Evolutionary conservation across 495 filamentous ascomycete genomes (phyloP).

Genomic region (Trichoderma parareesei): DNA sequence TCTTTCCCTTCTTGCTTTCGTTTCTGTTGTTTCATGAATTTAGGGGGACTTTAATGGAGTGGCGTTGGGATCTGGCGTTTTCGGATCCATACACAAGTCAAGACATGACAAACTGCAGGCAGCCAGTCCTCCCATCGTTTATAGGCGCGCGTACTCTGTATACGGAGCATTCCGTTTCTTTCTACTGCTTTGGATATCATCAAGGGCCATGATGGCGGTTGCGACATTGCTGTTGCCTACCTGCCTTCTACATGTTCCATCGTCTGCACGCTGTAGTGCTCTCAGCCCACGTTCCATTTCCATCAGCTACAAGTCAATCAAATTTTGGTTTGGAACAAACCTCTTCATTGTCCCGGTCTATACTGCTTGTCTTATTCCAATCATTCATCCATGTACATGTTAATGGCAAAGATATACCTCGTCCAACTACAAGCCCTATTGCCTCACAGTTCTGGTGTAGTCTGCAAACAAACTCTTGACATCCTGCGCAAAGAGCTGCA

Average conservation of each 20-base stretch:
- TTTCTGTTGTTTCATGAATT: background rate
- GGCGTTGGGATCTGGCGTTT: background rate
- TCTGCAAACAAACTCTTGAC: conserved; percentile 67
- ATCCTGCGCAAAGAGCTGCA: conserved; percentile 51
- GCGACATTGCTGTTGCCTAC: too few species aligned
- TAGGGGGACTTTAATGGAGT: background rate
- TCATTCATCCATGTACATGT: background rate
- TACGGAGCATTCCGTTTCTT: background rate
- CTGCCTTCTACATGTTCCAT: too few species aligned
- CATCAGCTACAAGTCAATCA: background rate
- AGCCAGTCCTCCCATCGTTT: conserved; percentile 1
- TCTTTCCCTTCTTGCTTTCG: background rate
- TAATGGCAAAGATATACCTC: too few species aligned
- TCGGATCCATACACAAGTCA: background rate
- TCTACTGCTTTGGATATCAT: background rate
- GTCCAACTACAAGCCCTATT: conserved; percentile 12
- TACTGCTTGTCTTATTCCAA: background rate
- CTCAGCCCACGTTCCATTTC: too few species aligned
- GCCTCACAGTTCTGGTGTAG: conserved; percentile 37
- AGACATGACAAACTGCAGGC: background rate
- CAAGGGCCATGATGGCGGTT: too few species aligned
- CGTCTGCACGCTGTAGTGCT: too few species aligned
- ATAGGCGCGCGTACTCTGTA: background rate
- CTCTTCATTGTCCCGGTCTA: background rate
- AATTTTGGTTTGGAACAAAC: background rate